Base-by-base conservation (phyloP, 495 filamentous ascomycete genomes). In the Echria macrotheca region DNA sequence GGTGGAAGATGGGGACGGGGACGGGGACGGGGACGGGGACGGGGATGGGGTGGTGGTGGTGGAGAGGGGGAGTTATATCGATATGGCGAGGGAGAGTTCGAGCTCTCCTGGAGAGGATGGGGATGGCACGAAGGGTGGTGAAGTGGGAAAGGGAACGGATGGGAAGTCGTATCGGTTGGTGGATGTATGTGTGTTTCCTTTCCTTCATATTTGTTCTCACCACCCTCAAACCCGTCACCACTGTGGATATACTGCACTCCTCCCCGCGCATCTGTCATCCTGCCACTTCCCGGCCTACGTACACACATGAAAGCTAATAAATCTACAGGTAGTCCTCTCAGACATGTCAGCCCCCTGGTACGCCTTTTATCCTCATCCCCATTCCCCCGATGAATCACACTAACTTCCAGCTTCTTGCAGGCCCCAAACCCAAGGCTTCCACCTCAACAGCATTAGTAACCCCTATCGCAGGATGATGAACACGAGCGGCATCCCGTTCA, bases 321-420 rank as follows among this genome's bases (percentile, higher is more conserved):
- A 23, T 21, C 9, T 17, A 51, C 51, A 76, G 71, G 53, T 98
- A 59, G 86, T 98, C 58, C 70, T 98, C 57, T 94, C 87, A 77
- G 93, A 98, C 83, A 98, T 98, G 93, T 98, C 81, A 72, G 91
- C 76, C 73, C 91, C 93, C 87, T 95, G 89, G n/a, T n/a, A n/a
- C n/a, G n/a, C n/a, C n/a, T n/a, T n/a, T n/a, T n/a, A n/a, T n/a
- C n/a, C n/a, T n/a, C n/a, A n/a, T n/a, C n/a, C n/a, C n/a, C n/a
- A n/a, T n/a, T n/a, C n/a, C n/a, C n/a, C n/a, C n/a, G n/a, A n/a
- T n/a, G n/a, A n/a, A n/a, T n/a, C n/a, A n/a, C n/a, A n/a, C n/a
- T n/a, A n/a, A n/a, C n/a, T n/a, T n/a, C n/a, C n/a, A n/a, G n/a
- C n/a, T n/a, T n/a, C n/a, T n/a, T n/a, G n/a, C n/a, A n/a, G n/a